phyloP scores from a whole-genome alignment of 2,329 filamentous ascomycete species.

The Didymella pomorum region DNA sequence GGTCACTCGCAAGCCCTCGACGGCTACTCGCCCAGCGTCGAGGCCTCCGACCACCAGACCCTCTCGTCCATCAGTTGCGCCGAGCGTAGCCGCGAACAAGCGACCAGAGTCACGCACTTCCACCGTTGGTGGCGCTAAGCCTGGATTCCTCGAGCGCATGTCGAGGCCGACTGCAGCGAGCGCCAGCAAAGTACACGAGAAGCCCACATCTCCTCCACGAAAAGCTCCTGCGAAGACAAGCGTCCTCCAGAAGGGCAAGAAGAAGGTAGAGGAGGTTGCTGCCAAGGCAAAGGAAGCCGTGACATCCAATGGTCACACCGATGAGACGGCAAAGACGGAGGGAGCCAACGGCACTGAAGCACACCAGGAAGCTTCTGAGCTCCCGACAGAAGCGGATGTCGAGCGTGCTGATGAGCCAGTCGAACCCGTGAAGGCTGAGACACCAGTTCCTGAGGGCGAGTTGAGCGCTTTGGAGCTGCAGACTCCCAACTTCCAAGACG shows the following conservation, averaged over 20 bases:
- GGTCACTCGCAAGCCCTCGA: slow-evolving; percentile 47
- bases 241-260: slow-evolving; percentile 46
- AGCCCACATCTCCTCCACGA: slow-evolving; percentile 55
- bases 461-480: slow-evolving; percentile 35
- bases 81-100: slow-evolving; percentile 51
- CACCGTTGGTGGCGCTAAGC: slow-evolving; percentile 64
- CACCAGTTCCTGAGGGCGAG: slow-evolving; percentile 32
- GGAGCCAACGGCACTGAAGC: slow-evolving; percentile 7
- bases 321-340: slow-evolving; percentile 23
- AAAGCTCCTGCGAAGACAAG: slow-evolving; percentile 35
- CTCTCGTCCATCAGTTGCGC: slow-evolving; percentile 50
- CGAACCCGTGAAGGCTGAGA: slow-evolving; percentile 21
- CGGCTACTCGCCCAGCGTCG: slow-evolving; percentile 42
- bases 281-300: slow-evolving; percentile 47
- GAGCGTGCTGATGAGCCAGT: slow-evolving; percentile 11
- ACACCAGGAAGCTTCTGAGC: slow-evolving; percentile 5
- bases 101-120: slow-evolving; percentile 59
- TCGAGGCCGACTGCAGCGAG: slow-evolving; percentile 78
- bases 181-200: slow-evolving; percentile 72
- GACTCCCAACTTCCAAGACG: slow-evolving; percentile 34
- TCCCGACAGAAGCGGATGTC: slow-evolving; percentile 5
- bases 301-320: slow-evolving; percentile 37
- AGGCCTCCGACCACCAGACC: slow-evolving; percentile 41
- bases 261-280: slow-evolving; percentile 47
- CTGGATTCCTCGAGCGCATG: slow-evolving; percentile 80